Evolutionary conservation across 495 filamentous ascomycete genomes (phyloP).

Genomic region (Aspergillus nanangensis): DNA sequence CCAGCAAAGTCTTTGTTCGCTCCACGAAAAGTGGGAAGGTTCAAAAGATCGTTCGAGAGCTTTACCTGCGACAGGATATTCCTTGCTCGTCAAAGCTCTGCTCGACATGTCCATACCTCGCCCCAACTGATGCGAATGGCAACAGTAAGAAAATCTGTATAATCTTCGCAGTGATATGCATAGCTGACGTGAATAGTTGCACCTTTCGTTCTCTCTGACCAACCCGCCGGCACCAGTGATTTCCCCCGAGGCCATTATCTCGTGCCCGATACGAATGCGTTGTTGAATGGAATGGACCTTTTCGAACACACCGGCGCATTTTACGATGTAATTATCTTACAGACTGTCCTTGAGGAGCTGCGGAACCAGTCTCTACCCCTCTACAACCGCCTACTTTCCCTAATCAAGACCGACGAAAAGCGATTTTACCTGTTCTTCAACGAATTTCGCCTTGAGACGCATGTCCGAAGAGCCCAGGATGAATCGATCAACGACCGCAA

Average conservation of each 20-base stretch:
- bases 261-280: constrained; percentile 92
- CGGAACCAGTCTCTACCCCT: constrained; percentile 89
- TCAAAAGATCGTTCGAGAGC: constrained; percentile 94
- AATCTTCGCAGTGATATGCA: too few species aligned
- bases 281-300: constrained; percentile 92
- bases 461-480: constrained; percentile 65
- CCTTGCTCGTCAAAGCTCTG: constrained; percentile 95
- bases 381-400: constrained; percentile 84
- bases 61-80: constrained; percentile 94
- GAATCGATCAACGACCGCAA: constrained; percentile 97
- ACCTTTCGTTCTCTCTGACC: constrained; percentile 83
- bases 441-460: constrained; percentile 90
- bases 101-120: constrained; percentile 59
- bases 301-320: constrained; percentile 91
- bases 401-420: constrained; percentile 93
- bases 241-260: constrained; percentile 91
- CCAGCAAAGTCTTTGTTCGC: constrained; percentile 88
- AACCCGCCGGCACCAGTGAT: constrained; percentile 72
- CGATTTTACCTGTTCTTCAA: constrained; percentile 99
- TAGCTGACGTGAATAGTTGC: constrained; percentile 50
- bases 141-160: constrained; percentile 53
- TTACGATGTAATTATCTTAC: constrained; percentile 90
- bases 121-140: constrained; percentile 74
- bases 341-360: constrained; percentile 94
- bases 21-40: constrained; percentile 94